Evolutionary conservation across 163 green algal genomes (phyloP).

Genomic region (Chlamydomonas reinhardtii): DNA sequence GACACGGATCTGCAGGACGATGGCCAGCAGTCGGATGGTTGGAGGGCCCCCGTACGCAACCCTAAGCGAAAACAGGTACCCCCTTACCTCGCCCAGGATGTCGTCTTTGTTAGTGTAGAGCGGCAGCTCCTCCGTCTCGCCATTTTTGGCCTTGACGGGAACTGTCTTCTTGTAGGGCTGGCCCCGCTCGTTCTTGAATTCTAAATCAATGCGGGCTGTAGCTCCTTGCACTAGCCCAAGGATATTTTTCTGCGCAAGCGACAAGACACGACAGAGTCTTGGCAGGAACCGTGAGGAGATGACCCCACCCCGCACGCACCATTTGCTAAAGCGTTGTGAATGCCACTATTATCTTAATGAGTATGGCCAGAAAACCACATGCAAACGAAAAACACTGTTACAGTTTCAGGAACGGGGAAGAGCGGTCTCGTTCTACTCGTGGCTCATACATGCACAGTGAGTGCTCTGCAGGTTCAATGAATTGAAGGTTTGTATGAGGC

Average conservation of each 20-base stretch:
- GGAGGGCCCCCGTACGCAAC: too few species aligned
- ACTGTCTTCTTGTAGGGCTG: constrained; percentile 65
- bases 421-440: too few species aligned
- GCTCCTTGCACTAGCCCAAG: constrained; percentile 69
- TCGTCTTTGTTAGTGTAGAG: constrained; percentile 85
- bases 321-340: not conserved
- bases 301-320: not conserved
- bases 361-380: too few species aligned
- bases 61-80: not conserved
- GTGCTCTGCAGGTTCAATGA: too few species aligned
- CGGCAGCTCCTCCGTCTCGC: constrained; percentile 82
- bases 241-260: constrained; percentile 67
- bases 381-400: too few species aligned
- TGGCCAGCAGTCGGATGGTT: not conserved
- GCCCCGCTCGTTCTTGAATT: constrained; percentile 69
- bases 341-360: too few species aligned
- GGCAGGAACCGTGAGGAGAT: too few species aligned
- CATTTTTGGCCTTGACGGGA: constrained; percentile 67
- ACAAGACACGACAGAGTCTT: too few species aligned
- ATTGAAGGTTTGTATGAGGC: too few species aligned
- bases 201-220: constrained; percentile 67
- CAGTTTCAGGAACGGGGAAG: too few species aligned
- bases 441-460: too few species aligned
- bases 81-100: constrained; percentile 79
- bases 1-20: constrained; percentile 72